phyloP scores from a whole-genome alignment of 805 yeast genomes.

The Yarrowia porcina region DNA sequence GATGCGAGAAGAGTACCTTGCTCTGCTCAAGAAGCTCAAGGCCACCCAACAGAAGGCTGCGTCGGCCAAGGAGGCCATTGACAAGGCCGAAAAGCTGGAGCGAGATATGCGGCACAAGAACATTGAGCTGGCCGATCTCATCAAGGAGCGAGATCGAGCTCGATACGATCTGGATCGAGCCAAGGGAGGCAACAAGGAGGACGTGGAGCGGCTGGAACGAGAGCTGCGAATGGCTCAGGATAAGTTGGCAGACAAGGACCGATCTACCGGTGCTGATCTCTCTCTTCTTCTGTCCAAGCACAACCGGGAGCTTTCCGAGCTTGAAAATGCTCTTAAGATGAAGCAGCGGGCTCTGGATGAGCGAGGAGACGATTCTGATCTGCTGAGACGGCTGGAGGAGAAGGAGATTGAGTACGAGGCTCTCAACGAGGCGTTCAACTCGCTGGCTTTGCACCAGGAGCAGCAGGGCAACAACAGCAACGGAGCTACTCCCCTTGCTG shows the following conservation, averaged over 20 bases:
- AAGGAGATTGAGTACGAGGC: conserved; percentile 78
- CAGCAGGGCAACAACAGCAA: conserved; percentile 36
- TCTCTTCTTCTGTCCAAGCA: conserved; percentile 59
- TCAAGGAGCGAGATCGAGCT: conserved; percentile 85
- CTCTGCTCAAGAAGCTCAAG: conserved; percentile 70
- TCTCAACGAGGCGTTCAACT: conserved; percentile 68
- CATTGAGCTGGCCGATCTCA: conserved; percentile 81
- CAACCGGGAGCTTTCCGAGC: conserved; percentile 55
- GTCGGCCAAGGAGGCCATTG: conserved; percentile 84
- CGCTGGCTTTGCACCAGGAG: conserved; percentile 42
- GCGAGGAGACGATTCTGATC: conserved; percentile 39
- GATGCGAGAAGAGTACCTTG: conserved; percentile 86
- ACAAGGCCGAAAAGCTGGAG: conserved; percentile 76
- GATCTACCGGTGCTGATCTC: conserved; percentile 61
- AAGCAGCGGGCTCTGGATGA: conserved; percentile 38
- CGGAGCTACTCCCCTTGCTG: conserved; percentile 50
- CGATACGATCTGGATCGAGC: conserved; percentile 73
- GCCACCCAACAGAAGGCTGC: conserved; percentile 82
- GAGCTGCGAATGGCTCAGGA: conserved; percentile 60
- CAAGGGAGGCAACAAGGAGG: conserved; percentile 61
- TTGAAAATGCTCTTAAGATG: conserved; percentile 42
- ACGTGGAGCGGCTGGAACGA: conserved; percentile 61
- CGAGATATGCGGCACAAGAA: conserved; percentile 81
- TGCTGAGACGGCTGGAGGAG: conserved; percentile 46
- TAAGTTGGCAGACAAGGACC: conserved; percentile 57